Evolutionary conservation across 2,329 filamentous ascomycete species (phyloP).

Genomic region (Epichloe uncinata): DNA sequence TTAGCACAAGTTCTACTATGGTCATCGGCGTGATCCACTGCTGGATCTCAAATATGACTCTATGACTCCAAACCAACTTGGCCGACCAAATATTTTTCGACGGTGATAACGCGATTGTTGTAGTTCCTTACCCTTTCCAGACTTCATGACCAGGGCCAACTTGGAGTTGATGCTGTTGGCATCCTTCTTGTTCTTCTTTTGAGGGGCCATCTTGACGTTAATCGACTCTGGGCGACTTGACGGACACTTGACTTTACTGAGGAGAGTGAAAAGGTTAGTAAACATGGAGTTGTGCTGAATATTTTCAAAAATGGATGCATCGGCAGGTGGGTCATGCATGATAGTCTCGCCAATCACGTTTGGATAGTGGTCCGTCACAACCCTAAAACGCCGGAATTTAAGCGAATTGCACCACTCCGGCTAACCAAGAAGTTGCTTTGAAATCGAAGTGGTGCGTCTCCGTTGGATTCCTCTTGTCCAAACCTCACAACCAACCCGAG

Average conservation of each 20-base stretch:
- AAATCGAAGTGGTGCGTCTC: constrained; percentile 33
- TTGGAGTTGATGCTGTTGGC: constrained; percentile 55
- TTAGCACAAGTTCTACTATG: not conserved
- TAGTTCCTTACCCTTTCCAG: constrained; percentile 54
- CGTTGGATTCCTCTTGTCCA: constrained; percentile 18
- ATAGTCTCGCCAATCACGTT: not conserved
- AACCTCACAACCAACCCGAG: constrained; percentile 22
- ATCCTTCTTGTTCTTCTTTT: constrained; percentile 79
- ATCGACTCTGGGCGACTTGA: constrained; percentile 20
- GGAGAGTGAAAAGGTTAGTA: not conserved
- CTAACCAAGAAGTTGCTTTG: constrained; percentile 32
- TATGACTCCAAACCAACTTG: not conserved
- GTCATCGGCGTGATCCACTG: not conserved
- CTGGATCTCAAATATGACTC: not conserved
- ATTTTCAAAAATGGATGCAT: not conserved
- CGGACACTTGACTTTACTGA: constrained; percentile 14
- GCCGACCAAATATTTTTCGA: not conserved
- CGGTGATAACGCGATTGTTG: not conserved
- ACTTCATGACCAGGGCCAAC: constrained; percentile 51
- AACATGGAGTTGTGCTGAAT: not conserved
- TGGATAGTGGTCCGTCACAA: constrained; percentile 10
- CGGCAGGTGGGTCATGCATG: not conserved
- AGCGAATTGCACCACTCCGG: constrained; percentile 18
- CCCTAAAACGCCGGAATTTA: constrained; percentile 29
- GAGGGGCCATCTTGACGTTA: constrained; percentile 46